phyloP scores from a whole-genome alignment of 495 filamentous ascomycete genomes.

The Lasiosphaeria miniovina region DNA sequence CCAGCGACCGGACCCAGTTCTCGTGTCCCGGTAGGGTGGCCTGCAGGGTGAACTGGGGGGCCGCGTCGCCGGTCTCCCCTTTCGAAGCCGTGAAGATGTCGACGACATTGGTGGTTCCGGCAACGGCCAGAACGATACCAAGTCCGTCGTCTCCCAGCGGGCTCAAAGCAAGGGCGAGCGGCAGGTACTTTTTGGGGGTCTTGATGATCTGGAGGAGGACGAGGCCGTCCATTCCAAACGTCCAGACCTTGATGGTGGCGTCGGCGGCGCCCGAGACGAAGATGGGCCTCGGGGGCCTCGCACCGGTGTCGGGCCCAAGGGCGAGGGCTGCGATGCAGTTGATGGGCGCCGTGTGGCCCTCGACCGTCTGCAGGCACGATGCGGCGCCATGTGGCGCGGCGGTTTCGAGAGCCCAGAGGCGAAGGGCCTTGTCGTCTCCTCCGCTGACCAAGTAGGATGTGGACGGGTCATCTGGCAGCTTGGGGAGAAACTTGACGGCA shows the following conservation, averaged over 20 bases:
- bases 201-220: slow-evolving; percentile 66
- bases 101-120: slow-evolving; percentile 73
- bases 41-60: slow-evolving; percentile 61
- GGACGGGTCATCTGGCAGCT: slow-evolving; percentile 40
- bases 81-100: slow-evolving; percentile 65
- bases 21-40: slow-evolving; percentile 87
- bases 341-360: slow-evolving; percentile 69
- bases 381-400: slow-evolving; percentile 20
- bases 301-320: neutral
- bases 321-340: slow-evolving; percentile 67
- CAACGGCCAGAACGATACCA: slow-evolving; percentile 69
- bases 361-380: slow-evolving; percentile 45
- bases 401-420: slow-evolving; percentile 60
- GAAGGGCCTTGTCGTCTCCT: slow-evolving; percentile 74
- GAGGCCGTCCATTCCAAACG: slow-evolving; percentile 40
- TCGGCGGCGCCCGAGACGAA: slow-evolving; percentile 75
- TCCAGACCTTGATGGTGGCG: slow-evolving; percentile 79
- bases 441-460: slow-evolving; percentile 66
- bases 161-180: slow-evolving; percentile 68
- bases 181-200: slow-evolving; percentile 74
- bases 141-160: slow-evolving; percentile 47
- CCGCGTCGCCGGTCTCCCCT: slow-evolving; percentile 14
- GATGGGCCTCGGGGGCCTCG: slow-evolving; percentile 34
- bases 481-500: slow-evolving; percentile 73
- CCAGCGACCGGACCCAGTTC: slow-evolving; percentile 86